Percentiles rank a stretch among this genome's conserved stretches.
Evolutionary conservation across 192 early-diverging fungal genomes (phyloP).

Genomic region (Endogone sp.): DNA sequence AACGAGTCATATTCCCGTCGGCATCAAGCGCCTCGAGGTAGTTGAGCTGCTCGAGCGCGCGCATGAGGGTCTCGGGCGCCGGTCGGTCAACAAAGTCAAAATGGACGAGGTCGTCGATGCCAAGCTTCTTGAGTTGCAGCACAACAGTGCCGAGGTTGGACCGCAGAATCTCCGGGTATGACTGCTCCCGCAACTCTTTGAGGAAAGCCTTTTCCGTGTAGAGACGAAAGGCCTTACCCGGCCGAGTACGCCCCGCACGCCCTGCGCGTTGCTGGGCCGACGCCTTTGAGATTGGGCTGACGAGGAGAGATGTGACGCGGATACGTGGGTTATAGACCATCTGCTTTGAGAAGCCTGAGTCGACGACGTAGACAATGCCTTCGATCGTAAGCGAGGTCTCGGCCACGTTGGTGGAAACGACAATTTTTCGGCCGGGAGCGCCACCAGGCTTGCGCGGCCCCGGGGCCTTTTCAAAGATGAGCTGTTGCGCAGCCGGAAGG

Average conservation of each 20-base stretch:
- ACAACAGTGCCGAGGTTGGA: slow-evolving; percentile 96
- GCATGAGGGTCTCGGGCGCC: slow-evolving; percentile 97
- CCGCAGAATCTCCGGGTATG: slow-evolving; percentile 97
- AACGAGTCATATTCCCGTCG: slow-evolving; percentile 86
- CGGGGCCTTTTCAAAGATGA: slow-evolving; percentile 92
- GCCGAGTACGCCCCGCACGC: slow-evolving; percentile 96
- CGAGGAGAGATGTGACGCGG: slow-evolving; percentile 91
- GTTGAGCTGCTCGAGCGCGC: slow-evolving; percentile 93
- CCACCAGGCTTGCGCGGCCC: slow-evolving; percentile 72
- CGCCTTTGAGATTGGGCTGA: slow-evolving; percentile 92
- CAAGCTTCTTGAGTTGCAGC: slow-evolving; percentile 95
- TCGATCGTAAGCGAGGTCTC: slow-evolving; percentile 99
- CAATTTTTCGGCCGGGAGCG: slow-evolving; percentile 91
- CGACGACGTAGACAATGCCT: slow-evolving; percentile 98
- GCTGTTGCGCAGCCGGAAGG: slow-evolving; percentile 85
- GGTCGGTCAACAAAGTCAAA: slow-evolving; percentile 99
- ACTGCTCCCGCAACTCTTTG: slow-evolving; percentile 93
- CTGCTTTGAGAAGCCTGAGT: slow-evolving; percentile 98
- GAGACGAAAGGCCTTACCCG: slow-evolving; percentile 96
- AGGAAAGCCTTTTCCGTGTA: slow-evolving; percentile 97
- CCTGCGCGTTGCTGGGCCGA: slow-evolving; percentile 96
- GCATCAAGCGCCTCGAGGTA: slow-evolving; percentile 93
- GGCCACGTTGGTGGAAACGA: slow-evolving; percentile 97
- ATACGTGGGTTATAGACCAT: slow-evolving; percentile 99
- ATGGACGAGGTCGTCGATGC: slow-evolving; percentile 96